Evolutionary conservation across 2,329 filamentous ascomycete species (phyloP), one percentile per base, ranked within the genome.

Genomic region (Aspergillus brasiliensis): DNA sequence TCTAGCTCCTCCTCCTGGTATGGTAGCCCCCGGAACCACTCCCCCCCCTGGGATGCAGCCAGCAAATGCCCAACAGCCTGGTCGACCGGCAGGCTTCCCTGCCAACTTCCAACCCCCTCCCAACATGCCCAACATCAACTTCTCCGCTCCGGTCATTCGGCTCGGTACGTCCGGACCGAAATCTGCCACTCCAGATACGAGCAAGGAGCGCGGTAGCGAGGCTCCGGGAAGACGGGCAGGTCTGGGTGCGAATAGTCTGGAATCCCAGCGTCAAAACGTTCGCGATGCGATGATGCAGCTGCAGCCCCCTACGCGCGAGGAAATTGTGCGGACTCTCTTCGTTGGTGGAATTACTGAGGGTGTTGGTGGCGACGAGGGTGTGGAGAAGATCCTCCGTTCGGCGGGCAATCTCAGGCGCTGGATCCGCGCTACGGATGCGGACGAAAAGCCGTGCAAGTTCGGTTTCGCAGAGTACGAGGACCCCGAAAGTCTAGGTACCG

Each of bases 111-210:
- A 96, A 81, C 87, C 92, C 51, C 93, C 94, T 8, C 83, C 91
- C 53, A 97, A 95, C 73, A 91, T 97, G 84, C 92, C 94, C 54
- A 96, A 96, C 75, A 97, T 99, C 82, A 97, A 99, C 81, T 97
- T 98, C 82, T 96, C 91, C 71, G 95, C 95, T 37, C 93, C 94
- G 58, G 92, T 98, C 61, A 98, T 99, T 72, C 91, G 95, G 57
- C 85, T 99, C 48, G 95, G 94, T 44, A 94, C 92, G 1, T 85
- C 88, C 3, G 85, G 80, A 19, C 77, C 87, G n/a, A 91, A 91
- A 71, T 81, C 88, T 25, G 71, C 77, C 37, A 78, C 78, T 52
- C 75, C 71, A 31, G 78, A 79, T 38, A 74, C 75, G 48, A 76
- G 75, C 56, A 60, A 82, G 81, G 66, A 78, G 81, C 71, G 77